Conservation (phyloP, 192 early-diverging fungal genomes). For the Linnemannia hyalina region DNA sequence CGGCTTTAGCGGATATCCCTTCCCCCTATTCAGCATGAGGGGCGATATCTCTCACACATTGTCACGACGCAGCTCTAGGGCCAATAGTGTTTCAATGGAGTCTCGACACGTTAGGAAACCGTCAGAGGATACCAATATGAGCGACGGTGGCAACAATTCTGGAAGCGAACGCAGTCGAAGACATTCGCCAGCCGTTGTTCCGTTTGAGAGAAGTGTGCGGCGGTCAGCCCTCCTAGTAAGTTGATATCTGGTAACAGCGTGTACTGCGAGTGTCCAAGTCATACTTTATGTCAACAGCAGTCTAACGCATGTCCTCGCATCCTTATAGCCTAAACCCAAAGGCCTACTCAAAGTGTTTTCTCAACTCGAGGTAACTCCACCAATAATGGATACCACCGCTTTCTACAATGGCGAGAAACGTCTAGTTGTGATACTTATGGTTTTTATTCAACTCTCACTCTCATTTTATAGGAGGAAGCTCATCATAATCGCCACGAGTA, state of each 20-base stretch:
- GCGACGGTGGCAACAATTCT: conserved; percentile 53
- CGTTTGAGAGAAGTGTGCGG: conserved; percentile 47
- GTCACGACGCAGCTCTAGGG: conserved; percentile 45
- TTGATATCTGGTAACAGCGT: background rate
- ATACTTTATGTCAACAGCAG: background rate
- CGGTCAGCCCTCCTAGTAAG: conserved; percentile 44
- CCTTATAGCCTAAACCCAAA: conserved; percentile 45
- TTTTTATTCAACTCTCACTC: background rate
- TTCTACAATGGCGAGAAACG: too few species aligned
- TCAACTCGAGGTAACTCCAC: conserved; percentile 32
- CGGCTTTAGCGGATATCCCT: conserved; percentile 25
- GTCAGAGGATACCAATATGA: conserved; percentile 52
- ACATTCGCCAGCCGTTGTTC: conserved; percentile 48
- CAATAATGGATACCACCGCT: background rate
- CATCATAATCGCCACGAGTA: conserved; percentile 54
- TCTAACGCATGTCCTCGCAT: background rate
- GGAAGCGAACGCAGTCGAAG: conserved; percentile 48
- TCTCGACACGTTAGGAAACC: conserved; percentile 42
- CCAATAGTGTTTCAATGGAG: conserved; percentile 52
- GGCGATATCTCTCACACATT: conserved; percentile 8
- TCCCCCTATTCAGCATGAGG: conserved; percentile 41
- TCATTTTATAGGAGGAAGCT: conserved; percentile 30
- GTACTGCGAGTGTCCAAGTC: background rate
- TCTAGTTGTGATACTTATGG: background rate
- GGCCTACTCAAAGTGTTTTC: conserved; percentile 50